Evolutionary conservation across 352 stramenopile species (phyloP).

Genomic region (Pythium aquatile): DNA sequence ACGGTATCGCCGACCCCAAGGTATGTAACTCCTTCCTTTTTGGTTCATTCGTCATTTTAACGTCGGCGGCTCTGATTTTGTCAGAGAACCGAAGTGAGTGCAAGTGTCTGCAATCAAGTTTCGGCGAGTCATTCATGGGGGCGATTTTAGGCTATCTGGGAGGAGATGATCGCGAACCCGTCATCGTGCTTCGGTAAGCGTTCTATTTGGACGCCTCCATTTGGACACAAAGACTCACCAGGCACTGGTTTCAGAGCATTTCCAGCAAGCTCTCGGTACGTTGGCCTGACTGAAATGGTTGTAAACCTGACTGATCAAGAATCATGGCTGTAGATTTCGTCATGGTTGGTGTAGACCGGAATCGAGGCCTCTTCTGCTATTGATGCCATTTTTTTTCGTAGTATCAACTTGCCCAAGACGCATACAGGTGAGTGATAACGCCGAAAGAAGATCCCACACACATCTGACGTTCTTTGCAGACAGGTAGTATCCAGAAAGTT

Average conservation of each 20-base stretch:
- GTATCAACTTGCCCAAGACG: slow-evolving; percentile 86
- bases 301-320: too few relatives aligned
- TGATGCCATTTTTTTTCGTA: slow-evolving; percentile 27
- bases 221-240: too few relatives aligned
- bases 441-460: background rate
- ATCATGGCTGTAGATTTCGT: slow-evolving; percentile 53
- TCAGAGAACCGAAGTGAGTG: slow-evolving; percentile 27
- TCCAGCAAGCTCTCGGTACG: slow-evolving; percentile 68
- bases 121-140: too few relatives aligned
- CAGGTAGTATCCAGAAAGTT: slow-evolving; percentile 31
- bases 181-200: slow-evolving; percentile 69
- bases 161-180: slow-evolving; percentile 87
- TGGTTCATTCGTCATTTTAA: too few relatives aligned
- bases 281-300: background rate
- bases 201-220: too few relatives aligned
- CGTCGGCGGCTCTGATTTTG: too few relatives aligned
- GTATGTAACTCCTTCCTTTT: slow-evolving; percentile 19
- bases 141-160: slow-evolving; percentile 66
- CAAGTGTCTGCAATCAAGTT: too few relatives aligned
- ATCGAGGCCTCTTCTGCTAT: background rate
- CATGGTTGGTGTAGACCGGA: slow-evolving; percentile 37
- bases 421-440: slow-evolving; percentile 46
- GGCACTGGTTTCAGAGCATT: slow-evolving; percentile 43
- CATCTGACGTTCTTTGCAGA: slow-evolving; percentile 25
- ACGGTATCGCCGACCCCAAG: slow-evolving; percentile 60